phyloP scores from a whole-genome alignment of 1,284 basidiomycete genomes.

The Apiotrichum montevideense region DNA sequence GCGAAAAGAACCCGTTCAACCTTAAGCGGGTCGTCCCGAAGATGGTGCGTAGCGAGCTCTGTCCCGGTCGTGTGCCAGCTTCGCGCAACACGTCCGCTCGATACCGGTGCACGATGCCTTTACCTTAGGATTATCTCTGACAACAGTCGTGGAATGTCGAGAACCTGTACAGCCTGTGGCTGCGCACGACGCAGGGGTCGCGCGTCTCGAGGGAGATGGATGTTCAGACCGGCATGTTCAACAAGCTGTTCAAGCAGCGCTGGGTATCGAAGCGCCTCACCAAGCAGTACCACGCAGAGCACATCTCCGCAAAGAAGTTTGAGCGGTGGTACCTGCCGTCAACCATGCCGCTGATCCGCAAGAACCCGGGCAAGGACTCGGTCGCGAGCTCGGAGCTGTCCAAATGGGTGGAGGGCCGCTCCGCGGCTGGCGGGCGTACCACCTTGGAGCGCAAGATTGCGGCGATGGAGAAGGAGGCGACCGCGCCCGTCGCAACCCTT shows the following conservation, averaged over 20 bases:
- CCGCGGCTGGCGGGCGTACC: conserved; percentile 35
- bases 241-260: conserved; percentile 79
- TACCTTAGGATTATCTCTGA: too few relatives aligned
- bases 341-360: conserved; percentile 71
- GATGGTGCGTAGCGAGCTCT: too few relatives aligned
- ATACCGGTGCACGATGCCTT: too few relatives aligned
- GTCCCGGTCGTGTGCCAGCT: too few relatives aligned
- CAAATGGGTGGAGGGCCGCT: conserved; percentile 54
- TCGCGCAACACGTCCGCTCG: too few relatives aligned
- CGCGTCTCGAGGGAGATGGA: conserved; percentile 50
- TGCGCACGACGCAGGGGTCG: conserved; percentile 53
- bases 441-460: conserved; percentile 49
- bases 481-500: conserved; percentile 74
- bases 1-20: too few relatives aligned
- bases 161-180: conserved; percentile 75
- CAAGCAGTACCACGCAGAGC: conserved; percentile 93
- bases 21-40: too few relatives aligned
- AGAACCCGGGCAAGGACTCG: conserved; percentile 32
- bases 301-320: conserved; percentile 86
- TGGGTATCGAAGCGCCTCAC: conserved; percentile 86
- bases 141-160: conserved; percentile 69
- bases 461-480: conserved; percentile 54
- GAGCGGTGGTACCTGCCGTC: conserved; percentile 91
- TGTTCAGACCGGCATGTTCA: conserved; percentile 59
- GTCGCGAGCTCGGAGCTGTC: conserved; percentile 51